Conservation (phyloP, 2,329 filamentous ascomycete genomes). For the Salinomyces thailandicus region DNA sequence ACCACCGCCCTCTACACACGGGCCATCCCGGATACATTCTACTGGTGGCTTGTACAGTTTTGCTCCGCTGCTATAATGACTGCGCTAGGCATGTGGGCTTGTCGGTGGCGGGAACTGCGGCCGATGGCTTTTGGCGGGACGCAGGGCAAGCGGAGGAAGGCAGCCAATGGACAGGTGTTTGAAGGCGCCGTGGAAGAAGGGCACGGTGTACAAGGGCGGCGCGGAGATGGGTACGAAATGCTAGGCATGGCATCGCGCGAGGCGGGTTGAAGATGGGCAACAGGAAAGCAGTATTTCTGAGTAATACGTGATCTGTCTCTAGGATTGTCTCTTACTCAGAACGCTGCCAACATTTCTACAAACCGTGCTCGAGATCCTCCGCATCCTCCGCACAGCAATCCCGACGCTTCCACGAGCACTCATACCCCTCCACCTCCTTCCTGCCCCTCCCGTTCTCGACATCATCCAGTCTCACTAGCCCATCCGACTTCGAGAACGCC, state of each 20-base stretch:
- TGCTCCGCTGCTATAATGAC: conserved; percentile 54
- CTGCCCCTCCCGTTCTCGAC: conserved; percentile 21
- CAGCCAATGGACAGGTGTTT: conserved; percentile 9
- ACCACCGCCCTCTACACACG: conserved; percentile 69
- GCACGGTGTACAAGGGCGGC: conserved; percentile 29
- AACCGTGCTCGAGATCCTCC: no score
- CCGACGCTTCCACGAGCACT: conserved; percentile 22
- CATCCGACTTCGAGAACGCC: conserved; percentile 23
- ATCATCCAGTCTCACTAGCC: conserved; percentile 22
- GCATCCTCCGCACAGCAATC: no score
- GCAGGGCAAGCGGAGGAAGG: conserved; percentile 14
- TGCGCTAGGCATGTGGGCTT: conserved; percentile 75
- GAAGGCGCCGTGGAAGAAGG: conserved; percentile 24
- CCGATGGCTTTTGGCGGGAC: conserved; percentile 81
- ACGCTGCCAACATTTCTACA: no score
- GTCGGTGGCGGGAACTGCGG: conserved; percentile 76
- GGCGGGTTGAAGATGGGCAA: conserved; percentile 21
- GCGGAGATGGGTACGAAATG: conserved; percentile 40
- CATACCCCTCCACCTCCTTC: conserved; percentile 26
- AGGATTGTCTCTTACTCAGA: not conserved
- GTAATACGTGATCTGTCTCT: no score
- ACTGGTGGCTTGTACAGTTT: conserved; percentile 74
- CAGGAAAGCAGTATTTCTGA: no score
- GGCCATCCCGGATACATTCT: conserved; percentile 61
- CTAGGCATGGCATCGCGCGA: conserved; percentile 30